Base-by-base conservation (phyloP, 805 yeast species). In the Spathaspora hagerdaliae region DNA sequence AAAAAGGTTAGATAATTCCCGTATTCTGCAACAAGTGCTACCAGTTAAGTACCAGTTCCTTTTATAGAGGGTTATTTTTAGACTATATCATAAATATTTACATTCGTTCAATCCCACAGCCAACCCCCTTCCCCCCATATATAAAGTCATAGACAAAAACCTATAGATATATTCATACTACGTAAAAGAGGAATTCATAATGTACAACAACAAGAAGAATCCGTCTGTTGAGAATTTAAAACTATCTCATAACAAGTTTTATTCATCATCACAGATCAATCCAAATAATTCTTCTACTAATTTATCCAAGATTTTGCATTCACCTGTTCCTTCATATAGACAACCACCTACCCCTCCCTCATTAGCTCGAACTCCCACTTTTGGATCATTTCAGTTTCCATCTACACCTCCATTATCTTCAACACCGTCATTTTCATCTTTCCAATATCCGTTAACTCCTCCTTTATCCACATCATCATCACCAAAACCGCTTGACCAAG, bases 211-310 rank as follows among this genome's bases (percentile, higher is more conserved):
- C 32, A 9, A 29, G 12, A 29, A 29, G 12, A 29, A 29, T 29
- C 32, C 9, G 12, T 29, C 32, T 9, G 32, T 29, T 29, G 32
- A 29, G 32, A 29, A 11, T 29, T 3, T 29, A 9, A 29, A 29
- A 11, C 32, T 29, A 11, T 29, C 9, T 10, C 36, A 31, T 42
- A 38, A 7, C 9, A 8, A 10, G 8, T 36, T 45, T 19, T 48
- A 48, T 35, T 14, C 41, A 26, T 44, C 51, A 11, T 48, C 51
- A 1, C 51, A 48, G 37, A 27, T 67, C 31, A 69, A 70, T 54
- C 74, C 74, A 9, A 70, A 70, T 49, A 49, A 48, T 36, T 69
- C 74, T 8, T 52, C 61, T 10, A 56, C 73, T 7, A 65, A 69
- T 51, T 57, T 70, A 37, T 51, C 57, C 38, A 63, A 57, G 38